Percentiles rank a stretch among this genome's conserved stretches.
Conservation (phyloP, 306 rosid genomes). For the Macrotyloma uniflorum region DNA sequence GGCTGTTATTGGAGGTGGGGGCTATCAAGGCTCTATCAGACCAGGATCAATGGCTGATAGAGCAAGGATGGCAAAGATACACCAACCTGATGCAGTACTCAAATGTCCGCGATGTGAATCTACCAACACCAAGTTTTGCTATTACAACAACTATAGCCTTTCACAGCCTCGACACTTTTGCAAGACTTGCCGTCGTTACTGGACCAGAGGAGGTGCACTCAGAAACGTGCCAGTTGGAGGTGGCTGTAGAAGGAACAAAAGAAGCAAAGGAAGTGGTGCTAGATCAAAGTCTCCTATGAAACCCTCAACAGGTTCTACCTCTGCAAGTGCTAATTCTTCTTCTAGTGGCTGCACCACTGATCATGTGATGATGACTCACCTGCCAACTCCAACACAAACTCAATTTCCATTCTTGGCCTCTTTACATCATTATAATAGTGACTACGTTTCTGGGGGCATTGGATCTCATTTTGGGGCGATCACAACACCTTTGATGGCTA, state of each 20-base stretch:
- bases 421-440: constrained; percentile 50
- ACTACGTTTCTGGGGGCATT: constrained; percentile 46
- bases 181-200: constrained; percentile 87
- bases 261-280: constrained; percentile 51
- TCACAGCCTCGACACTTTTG: constrained; percentile 93
- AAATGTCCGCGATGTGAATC: constrained; percentile 95
- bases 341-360: constrained; percentile 56
- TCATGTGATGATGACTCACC: constrained; percentile 42
- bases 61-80: constrained; percentile 67
- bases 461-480: constrained; percentile 53
- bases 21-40: constrained; percentile 46
- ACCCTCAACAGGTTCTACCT: constrained; percentile 48
- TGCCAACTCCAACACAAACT: constrained; percentile 41
- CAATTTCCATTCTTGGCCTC: constrained; percentile 65
- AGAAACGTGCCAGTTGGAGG: constrained; percentile 93
- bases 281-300: constrained; percentile 57
- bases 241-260: constrained; percentile 80
- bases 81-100: constrained; percentile 57
- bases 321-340: constrained; percentile 50
- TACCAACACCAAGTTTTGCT: constrained; percentile 83
- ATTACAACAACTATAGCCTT: constrained; percentile 81
- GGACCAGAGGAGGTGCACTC: constrained; percentile 91
- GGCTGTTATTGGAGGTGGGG: background rate
- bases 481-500: constrained; percentile 40
- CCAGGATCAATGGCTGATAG: constrained; percentile 79